These are phyloP conservation scores for Mycena citricolor DNA, from an alignment of 1,284 basidiomycete species.

Conservation along the genomic window DNA sequence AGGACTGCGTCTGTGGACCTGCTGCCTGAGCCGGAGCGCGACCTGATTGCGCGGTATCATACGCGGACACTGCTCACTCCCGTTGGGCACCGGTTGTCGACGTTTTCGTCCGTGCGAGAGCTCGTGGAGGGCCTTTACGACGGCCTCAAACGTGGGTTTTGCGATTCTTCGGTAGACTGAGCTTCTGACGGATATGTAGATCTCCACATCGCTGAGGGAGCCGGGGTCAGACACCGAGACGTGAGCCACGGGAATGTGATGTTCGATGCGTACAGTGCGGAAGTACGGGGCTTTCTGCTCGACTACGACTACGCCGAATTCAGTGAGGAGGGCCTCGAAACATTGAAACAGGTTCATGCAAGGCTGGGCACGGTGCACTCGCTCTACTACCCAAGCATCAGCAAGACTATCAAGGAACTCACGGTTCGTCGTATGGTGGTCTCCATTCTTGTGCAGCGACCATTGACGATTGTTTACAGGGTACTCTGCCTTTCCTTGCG, in stretches of 20 bases:
- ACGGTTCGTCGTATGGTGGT: too few species aligned
- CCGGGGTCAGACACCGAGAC: slow-evolving; percentile 18
- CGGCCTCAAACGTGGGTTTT: slow-evolving; percentile 10
- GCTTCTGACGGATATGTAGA: slow-evolving; percentile 2
- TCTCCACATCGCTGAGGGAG: slow-evolving; percentile 9
- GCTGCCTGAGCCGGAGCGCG: too few species aligned
- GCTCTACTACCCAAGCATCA: too few species aligned
- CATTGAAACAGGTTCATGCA: slow-evolving; percentile 1
- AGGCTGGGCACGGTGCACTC: too few species aligned
- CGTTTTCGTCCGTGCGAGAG: too few species aligned
- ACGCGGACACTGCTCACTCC: neutral
- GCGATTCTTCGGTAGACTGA: too few species aligned
- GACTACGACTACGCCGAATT: slow-evolving; percentile 23
- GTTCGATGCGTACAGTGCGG: slow-evolving; percentile 6
- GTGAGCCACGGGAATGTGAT: slow-evolving; percentile 19
- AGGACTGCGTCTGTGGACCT: too few species aligned
- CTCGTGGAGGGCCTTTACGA: neutral
- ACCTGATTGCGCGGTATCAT: neutral
- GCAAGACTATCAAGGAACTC: too few species aligned
- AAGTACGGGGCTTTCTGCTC: slow-evolving; percentile 12
- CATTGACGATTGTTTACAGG: too few species aligned
- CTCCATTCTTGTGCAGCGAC: too few species aligned
- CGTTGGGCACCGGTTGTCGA: too few species aligned
- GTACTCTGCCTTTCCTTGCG: too few species aligned
- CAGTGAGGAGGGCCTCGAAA: neutral